phyloP scores from a whole-genome alignment of 2,329 filamentous ascomycete genomes.

The Fusarium falciforme region DNA sequence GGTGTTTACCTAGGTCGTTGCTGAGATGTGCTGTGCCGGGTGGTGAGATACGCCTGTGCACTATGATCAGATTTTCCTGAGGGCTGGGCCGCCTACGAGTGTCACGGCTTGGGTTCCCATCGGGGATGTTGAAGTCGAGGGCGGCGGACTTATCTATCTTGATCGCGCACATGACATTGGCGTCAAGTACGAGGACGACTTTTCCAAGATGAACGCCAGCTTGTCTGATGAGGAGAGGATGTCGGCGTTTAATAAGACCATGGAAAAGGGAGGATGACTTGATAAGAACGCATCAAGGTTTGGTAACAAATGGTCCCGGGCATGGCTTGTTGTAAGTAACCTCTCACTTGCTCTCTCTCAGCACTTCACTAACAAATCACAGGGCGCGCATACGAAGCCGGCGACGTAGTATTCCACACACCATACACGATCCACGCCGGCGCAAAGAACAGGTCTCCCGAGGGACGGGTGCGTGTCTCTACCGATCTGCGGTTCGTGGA shows the following conservation, averaged over 20 bases:
- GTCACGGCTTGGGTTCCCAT: not conserved
- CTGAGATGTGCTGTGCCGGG: not conserved
- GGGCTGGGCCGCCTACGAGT: not conserved
- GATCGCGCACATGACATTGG: not conserved
- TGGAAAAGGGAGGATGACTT: constrained; percentile 7
- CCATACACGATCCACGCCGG: not conserved
- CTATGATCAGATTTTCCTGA: not conserved
- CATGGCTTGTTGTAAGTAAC: constrained; percentile 1
- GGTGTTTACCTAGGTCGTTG: not conserved
- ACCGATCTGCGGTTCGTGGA: not conserved
- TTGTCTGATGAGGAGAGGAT: not conserved
- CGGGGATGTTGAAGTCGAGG: not conserved
- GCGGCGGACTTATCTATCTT: not conserved
- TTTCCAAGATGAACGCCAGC: not conserved
- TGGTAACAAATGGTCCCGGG: constrained; percentile 1
- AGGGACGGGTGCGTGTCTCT: not conserved
- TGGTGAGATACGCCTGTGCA: not conserved
- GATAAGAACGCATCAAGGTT: constrained; percentile 12
- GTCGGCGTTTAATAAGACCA: constrained; percentile 8
- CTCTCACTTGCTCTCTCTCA: not conserved
- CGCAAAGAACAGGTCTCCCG: not conserved
- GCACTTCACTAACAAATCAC: not conserved
- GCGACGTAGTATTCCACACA: constrained; percentile 5
- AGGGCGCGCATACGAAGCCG: constrained; percentile 9
- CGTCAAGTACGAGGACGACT: not conserved